Conservation (phyloP, 805 yeast genomes). For the Middelhovenomyces tepae region DNA sequence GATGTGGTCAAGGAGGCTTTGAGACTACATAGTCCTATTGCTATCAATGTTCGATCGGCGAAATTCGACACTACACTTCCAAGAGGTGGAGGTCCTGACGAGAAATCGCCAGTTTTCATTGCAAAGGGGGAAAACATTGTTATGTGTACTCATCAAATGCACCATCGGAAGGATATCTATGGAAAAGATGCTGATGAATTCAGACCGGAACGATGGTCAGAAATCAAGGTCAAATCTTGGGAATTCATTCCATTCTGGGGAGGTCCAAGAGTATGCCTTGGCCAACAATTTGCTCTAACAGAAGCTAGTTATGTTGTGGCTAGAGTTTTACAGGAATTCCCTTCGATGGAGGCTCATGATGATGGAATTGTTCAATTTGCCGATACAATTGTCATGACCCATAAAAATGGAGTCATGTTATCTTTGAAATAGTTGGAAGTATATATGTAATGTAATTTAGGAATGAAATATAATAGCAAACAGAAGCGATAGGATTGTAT, state of each 20-base stretch:
- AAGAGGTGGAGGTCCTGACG: slow-evolving; percentile 41
- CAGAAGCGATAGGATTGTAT: too few relatives aligned
- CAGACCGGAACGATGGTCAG: slow-evolving; percentile 43
- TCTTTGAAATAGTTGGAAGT: too few relatives aligned
- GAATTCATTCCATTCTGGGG: slow-evolving; percentile 46
- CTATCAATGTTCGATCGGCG: slow-evolving; percentile 40
- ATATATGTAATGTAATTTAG: too few relatives aligned
- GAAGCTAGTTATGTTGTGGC: slow-evolving; percentile 39
- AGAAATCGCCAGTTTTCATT: slow-evolving; percentile 31
- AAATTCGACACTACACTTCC: slow-evolving; percentile 41
- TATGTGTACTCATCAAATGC: slow-evolving; percentile 35
- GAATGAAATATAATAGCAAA: too few relatives aligned
- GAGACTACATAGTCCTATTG: slow-evolving; percentile 45
- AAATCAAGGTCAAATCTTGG: slow-evolving; percentile 34
- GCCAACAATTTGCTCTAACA: slow-evolving; percentile 48
- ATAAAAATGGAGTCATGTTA: too few relatives aligned
- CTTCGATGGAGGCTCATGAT: too few relatives aligned
- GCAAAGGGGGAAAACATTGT: slow-evolving; percentile 36
- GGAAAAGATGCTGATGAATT: slow-evolving; percentile 39
- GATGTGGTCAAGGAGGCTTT: slow-evolving; percentile 40
- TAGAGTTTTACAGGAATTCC: slow-evolving; percentile 31
- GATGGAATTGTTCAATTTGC: too few relatives aligned
- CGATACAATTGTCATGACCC: too few relatives aligned
- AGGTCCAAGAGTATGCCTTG: slow-evolving; percentile 48
- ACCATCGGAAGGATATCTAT: slow-evolving; percentile 33